Conservation (phyloP, 805 yeast genomes). For the Wickerhamomyces mucosus region DNA sequence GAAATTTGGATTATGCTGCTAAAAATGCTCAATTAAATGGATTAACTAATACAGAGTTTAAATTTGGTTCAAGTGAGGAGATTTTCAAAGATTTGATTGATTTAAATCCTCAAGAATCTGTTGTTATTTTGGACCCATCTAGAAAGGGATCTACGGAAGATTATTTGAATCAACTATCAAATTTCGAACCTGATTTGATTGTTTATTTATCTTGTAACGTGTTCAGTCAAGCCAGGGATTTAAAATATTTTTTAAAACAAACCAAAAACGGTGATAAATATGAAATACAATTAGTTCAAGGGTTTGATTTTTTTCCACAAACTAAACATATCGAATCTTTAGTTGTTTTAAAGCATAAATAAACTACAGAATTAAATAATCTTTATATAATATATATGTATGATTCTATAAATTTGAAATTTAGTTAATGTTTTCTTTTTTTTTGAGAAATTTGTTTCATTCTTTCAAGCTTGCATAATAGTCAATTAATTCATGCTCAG, state of each 20-base stretch:
- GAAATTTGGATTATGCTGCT: slow-evolving; percentile 78
- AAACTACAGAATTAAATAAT: too few species aligned
- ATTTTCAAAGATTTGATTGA: slow-evolving; percentile 55
- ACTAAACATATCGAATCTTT: slow-evolving; percentile 87
- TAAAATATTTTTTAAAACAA: slow-evolving; percentile 64
- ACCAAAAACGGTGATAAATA: slow-evolving; percentile 54
- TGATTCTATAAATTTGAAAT: background rate
- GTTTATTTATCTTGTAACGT: slow-evolving; percentile 94
- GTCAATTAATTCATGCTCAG: slow-evolving; percentile 61
- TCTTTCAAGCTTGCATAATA: slow-evolving; percentile 34
- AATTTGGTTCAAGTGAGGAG: slow-evolving; percentile 86
- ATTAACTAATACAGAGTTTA: slow-evolving; percentile 65
- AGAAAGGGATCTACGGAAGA: slow-evolving; percentile 90
- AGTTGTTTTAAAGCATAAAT: slow-evolving; percentile 41
- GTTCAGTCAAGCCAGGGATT: slow-evolving; percentile 94
- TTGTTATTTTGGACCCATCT: slow-evolving; percentile 92
- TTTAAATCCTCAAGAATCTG: slow-evolving; percentile 54
- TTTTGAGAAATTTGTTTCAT: background rate
- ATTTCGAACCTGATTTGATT: slow-evolving; percentile 69
- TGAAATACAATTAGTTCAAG: slow-evolving; percentile 67
- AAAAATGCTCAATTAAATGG: slow-evolving; percentile 67
- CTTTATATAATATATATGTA: too few species aligned
- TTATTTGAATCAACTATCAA: slow-evolving; percentile 77
- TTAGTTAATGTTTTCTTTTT: background rate
- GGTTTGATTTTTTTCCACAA: slow-evolving; percentile 94